Base-by-base conservation (phyloP, 78 protist species). In the Diacronema lutheri region DNA sequence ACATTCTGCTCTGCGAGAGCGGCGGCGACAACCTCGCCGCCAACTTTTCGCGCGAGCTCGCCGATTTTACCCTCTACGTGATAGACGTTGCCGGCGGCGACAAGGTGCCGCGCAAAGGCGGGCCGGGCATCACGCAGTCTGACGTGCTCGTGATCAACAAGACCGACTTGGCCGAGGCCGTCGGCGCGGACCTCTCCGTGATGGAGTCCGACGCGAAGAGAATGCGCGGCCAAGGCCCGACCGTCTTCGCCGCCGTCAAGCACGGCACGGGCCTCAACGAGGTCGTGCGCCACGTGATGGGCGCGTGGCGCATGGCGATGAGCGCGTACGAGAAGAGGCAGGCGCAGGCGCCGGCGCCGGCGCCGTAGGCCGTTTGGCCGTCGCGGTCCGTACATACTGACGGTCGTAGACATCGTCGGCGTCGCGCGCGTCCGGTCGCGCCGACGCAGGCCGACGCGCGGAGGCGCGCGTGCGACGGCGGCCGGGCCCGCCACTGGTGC, bases 11-110 rank as follows among this genome's bases (percentile, higher is more conserved):
- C 38, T 68, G 56, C 25, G 91, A 88, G 86, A 82, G 87, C 7
- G 91, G 91, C 25, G 90, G 91, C 12, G 91, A 88, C 91, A 88
- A 88, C 72, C 71, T 88, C 11, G 91, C 91, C 14, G 91, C 91
- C n/a, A 88, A 88, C 74, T 88, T 88, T 83, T 58, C 78, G 20
- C 77, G 87, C 21, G 91, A 88, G 86, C 87, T 88, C 20, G 65
- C 87, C 20, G 91, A 88, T 41, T 82, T 44, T 71, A 88, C 86
- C 40, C 69, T 88, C 86, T 88, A 88, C 57, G 91, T 88, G 40
- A 69, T 65, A 4, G 86, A 77, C 38, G 89, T 78, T n/a, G 84
- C 87, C 35, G 91, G 87, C 6, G 91, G 91, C 44, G 91, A 88
- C 73, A 88, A 88, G 56, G 91, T 86, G 38, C 91, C 91, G 14